These are phyloP conservation scores for Rhizopus delemar DNA, from an alignment of 371 early-diverging fungal genomes.

Conservation along the genomic window DNA sequence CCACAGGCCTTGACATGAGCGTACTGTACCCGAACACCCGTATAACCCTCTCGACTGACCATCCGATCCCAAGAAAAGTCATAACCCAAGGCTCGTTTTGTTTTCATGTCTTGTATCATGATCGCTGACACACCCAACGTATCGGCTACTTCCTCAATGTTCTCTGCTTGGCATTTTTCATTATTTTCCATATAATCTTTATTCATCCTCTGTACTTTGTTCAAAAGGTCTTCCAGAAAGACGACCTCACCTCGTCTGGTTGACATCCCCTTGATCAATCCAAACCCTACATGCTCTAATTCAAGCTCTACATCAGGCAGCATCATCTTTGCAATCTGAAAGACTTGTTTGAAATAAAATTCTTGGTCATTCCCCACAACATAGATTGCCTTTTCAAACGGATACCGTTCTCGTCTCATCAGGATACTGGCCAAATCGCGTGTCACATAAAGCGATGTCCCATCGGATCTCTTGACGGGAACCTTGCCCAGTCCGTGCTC, in stretches of 20 bases:
- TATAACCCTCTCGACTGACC: slow-evolving; percentile 93
- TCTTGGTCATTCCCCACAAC: slow-evolving; percentile 93
- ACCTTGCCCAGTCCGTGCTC: slow-evolving; percentile 74
- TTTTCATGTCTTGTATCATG: slow-evolving; percentile 91
- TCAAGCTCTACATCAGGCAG: neutral
- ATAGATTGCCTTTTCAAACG: slow-evolving; percentile 83
- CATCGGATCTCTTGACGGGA: slow-evolving; percentile 85
- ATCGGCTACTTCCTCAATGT: slow-evolving; percentile 67
- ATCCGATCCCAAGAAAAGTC: slow-evolving; percentile 94
- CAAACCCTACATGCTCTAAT: slow-evolving; percentile 86
- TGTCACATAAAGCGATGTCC: slow-evolving; percentile 93
- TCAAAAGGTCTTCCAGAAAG: slow-evolving; percentile 95
- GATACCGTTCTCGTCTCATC: slow-evolving; percentile 75
- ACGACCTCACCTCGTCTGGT: slow-evolving; percentile 96
- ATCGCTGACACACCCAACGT: slow-evolving; percentile 81
- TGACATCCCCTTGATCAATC: slow-evolving; percentile 94
- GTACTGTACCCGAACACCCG: slow-evolving; percentile 98
- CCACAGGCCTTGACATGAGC: slow-evolving; percentile 89
- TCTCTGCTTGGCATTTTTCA: slow-evolving; percentile 68
- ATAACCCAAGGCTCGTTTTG: slow-evolving; percentile 93
- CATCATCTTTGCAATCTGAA: slow-evolving; percentile 75
- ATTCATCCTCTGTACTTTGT: slow-evolving; percentile 84
- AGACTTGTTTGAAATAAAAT: slow-evolving; percentile 90
- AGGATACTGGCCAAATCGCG: slow-evolving; percentile 94
- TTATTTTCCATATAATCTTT: slow-evolving; percentile 74